Evolutionary conservation across 148 eudicot species (phyloP).

Genomic region (Chenopodium berlandieri): DNA sequence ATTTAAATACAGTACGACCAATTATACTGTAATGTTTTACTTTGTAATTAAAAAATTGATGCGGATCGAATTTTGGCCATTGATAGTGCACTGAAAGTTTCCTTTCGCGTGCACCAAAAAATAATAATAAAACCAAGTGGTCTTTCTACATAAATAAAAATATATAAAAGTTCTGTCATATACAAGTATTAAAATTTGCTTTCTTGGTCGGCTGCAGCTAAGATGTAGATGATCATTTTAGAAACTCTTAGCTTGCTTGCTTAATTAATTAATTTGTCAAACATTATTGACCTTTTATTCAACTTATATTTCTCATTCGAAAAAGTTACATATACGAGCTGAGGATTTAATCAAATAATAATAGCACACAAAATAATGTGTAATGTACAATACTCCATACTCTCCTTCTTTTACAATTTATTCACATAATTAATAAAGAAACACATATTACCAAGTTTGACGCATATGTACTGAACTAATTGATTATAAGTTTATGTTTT

Average conservation of each 20-base stretch:
- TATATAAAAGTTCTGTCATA: too few species aligned
- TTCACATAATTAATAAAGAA: too few species aligned
- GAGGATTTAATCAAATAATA: not conserved
- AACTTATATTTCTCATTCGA: not conserved
- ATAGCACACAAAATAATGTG: not conserved
- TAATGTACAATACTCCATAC: too few species aligned
- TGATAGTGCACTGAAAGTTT: constrained; percentile 22
- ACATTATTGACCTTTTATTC: not conserved
- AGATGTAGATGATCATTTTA: not conserved
- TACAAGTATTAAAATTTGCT: not conserved
- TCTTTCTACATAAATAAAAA: not conserved
- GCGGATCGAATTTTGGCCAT: constrained; percentile 18
- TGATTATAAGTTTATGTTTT: too few species aligned
- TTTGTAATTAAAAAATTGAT: not conserved
- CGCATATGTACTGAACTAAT: too few species aligned
- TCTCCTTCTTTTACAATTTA: too few species aligned
- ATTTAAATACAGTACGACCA: not conserved
- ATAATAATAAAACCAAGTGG: not conserved
- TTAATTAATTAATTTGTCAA: not conserved
- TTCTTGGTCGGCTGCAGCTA: constrained; percentile 1
- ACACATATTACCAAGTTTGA: too few species aligned
- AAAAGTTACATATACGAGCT: too few species aligned
- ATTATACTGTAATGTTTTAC: not conserved
- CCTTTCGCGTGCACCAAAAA: constrained; percentile 15
- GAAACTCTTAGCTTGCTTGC: not conserved